Evolutionary conservation across 2,329 filamentous ascomycete genomes (phyloP).

Genomic region (Penicillium sp.): DNA sequence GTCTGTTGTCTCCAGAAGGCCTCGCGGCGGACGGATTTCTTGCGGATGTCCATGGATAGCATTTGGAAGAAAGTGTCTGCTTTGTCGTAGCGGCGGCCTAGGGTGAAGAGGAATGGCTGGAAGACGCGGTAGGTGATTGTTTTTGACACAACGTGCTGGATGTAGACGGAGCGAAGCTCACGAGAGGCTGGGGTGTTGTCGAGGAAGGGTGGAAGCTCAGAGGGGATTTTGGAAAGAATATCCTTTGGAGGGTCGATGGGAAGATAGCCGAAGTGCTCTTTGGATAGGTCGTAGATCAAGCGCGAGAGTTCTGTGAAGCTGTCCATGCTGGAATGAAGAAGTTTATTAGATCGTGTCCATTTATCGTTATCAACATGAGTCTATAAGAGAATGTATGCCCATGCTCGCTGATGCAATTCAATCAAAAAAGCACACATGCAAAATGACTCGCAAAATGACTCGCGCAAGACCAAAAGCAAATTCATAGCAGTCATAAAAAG

Average conservation of each 20-base stretch:
- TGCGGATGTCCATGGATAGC: slow-evolving; percentile 57
- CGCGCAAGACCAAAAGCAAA: slow-evolving; percentile 23
- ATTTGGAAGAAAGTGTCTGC: slow-evolving; percentile 58
- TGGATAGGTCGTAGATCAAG: slow-evolving; percentile 54
- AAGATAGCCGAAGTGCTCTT: slow-evolving; percentile 54
- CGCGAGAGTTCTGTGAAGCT: slow-evolving; percentile 54
- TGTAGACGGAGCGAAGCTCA: slow-evolving; percentile 55
- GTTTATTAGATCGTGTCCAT: slow-evolving; percentile 46
- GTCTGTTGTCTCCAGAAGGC: slow-evolving; percentile 62
- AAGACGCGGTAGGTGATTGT: slow-evolving; percentile 59
- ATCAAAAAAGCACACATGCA: slow-evolving; percentile 13
- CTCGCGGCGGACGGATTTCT: slow-evolving; percentile 58
- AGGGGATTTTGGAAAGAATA: slow-evolving; percentile 53
- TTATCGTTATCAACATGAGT: slow-evolving; percentile 35
- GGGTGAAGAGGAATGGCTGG: slow-evolving; percentile 59
- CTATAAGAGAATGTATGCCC: slow-evolving; percentile 18
- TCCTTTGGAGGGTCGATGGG: slow-evolving; percentile 54
- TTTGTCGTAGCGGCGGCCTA: slow-evolving; percentile 56
- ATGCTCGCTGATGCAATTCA: slow-evolving; percentile 8
- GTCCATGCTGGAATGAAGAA: slow-evolving; percentile 47
- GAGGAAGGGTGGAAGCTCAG: slow-evolving; percentile 56
- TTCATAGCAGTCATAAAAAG: slow-evolving; percentile 16
- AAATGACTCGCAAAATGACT: slow-evolving; percentile 23
- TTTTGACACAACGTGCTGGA: slow-evolving; percentile 58
- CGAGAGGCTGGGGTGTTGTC: slow-evolving; percentile 54